A percentile compares a stretch with the other conserved stretches of the same genome.
Evolutionary conservation across 495 filamentous ascomycete genomes (phyloP).

Genomic region (Bacidia gigantensis): DNA sequence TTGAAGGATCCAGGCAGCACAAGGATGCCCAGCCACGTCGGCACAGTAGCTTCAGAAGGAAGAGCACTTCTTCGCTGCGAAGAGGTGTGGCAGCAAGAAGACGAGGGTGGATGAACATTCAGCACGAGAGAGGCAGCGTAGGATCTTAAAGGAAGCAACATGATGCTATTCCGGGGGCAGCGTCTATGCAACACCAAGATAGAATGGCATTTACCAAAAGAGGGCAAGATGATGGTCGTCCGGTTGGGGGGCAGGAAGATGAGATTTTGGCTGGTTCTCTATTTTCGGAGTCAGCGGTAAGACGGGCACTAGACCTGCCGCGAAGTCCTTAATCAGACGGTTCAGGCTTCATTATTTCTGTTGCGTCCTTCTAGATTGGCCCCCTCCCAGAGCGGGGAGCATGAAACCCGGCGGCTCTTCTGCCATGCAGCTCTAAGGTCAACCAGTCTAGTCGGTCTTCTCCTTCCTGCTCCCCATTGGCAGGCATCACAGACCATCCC

Average conservation of each 20-base stretch:
- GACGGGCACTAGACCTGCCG: not conserved
- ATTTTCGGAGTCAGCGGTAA: constrained; percentile 9
- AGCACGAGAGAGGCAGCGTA: not conserved
- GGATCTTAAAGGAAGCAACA: not conserved
- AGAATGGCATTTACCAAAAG: not conserved
- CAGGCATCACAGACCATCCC: no score
- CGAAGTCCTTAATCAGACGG: not conserved
- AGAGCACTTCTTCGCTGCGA: not conserved
- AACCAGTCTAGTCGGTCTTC: no score
- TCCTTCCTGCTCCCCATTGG: no score
- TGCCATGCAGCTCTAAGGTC: not conserved
- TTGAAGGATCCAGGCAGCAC: not conserved
- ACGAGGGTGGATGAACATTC: not conserved
- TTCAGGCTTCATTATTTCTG: not conserved
- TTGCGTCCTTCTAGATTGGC: not conserved
- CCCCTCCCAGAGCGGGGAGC: not conserved
- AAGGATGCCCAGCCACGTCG: not conserved
- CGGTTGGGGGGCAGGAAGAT: not conserved
- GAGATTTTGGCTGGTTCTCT: constrained; percentile 4
- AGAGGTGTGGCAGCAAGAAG: not conserved
- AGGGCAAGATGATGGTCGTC: not conserved
- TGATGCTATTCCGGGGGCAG: not conserved
- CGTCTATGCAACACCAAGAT: not conserved
- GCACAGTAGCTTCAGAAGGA: not conserved
- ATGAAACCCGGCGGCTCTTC: not conserved